Evolutionary conservation across 108 stramenopile genomes (phyloP).

Genomic region (Cyclotella choctawhatcheeana): DNA sequence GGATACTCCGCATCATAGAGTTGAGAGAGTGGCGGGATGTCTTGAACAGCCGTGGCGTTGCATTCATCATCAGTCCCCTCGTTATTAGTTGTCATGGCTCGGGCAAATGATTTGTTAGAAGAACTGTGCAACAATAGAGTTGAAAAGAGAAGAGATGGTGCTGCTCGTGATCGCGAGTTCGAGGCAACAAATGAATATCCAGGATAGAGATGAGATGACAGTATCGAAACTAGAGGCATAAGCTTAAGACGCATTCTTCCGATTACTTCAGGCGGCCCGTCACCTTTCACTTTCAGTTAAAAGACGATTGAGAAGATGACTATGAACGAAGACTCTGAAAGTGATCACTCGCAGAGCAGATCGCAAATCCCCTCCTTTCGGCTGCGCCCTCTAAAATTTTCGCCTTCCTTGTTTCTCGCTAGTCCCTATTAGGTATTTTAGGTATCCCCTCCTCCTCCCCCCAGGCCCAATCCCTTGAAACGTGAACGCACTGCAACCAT

Average conservation of each 20-base stretch:
- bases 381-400: too few species aligned
- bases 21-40: neutral
- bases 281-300: too few species aligned
- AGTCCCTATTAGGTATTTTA: too few species aligned
- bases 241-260: neutral
- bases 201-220: neutral
- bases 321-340: too few species aligned
- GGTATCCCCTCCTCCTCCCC: too few species aligned
- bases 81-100: constrained; percentile 6
- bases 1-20: constrained; percentile 71
- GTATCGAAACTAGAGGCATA: neutral
- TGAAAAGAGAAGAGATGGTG: constrained; percentile 1
- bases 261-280: too few species aligned
- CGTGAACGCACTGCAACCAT: constrained; percentile 4
- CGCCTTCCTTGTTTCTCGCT: too few species aligned
- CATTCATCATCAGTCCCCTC: neutral
- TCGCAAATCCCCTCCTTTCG: too few species aligned
- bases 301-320: too few species aligned
- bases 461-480: too few species aligned
- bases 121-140: neutral
- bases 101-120: neutral
- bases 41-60: constrained; percentile 1
- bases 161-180: neutral
- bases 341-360: too few species aligned
- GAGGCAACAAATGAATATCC: neutral